These are phyloP conservation scores for Lizanozyma gosingica DNA, from an alignment of 1,139 yeast genomes.

Conservation along the genomic window DNA sequence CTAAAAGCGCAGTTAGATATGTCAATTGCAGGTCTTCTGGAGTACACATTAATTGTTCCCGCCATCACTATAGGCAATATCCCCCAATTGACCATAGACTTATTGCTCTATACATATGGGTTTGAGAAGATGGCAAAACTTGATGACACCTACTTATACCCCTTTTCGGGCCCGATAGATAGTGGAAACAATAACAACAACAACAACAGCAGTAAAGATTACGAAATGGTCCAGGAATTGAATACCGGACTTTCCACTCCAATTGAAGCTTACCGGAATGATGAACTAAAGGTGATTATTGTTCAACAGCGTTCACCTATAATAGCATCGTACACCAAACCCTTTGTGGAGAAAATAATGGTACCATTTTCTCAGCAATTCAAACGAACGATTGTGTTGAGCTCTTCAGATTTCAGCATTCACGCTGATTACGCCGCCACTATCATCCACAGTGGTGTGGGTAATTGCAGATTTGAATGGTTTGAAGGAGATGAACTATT, in stretches of 20 bases:
- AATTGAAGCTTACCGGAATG: conserved; percentile 48
- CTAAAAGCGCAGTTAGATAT: too few relatives aligned
- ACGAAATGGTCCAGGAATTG: conserved; percentile 4
- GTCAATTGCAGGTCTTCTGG: conserved; percentile 1
- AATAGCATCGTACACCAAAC: conserved; percentile 49
- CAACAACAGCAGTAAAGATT: background rate
- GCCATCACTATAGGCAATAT: conserved; percentile 82
- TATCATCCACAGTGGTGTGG: background rate
- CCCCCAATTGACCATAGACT: conserved; percentile 75
- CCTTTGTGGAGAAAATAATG: conserved; percentile 47
- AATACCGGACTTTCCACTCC: conserved; percentile 45
- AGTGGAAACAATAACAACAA: conserved; percentile 11
- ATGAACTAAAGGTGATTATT: conserved; percentile 35
- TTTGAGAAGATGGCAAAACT: conserved; percentile 45
- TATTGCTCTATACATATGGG: conserved; percentile 55
- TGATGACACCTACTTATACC: conserved; percentile 58
- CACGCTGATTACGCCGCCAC: background rate
- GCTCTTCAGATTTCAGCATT: conserved; percentile 64
- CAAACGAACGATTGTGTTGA: conserved; percentile 46
- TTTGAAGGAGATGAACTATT: background rate
- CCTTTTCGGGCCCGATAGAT: conserved; percentile 80
- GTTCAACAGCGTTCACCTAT: conserved; percentile 84
- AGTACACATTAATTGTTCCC: conserved; percentile 50
- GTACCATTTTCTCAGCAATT: conserved; percentile 41
- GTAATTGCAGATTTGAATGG: background rate